phyloP scores from a whole-genome alignment of 257 asterid genomes.

The Ophiorrhiza pumila region DNA sequence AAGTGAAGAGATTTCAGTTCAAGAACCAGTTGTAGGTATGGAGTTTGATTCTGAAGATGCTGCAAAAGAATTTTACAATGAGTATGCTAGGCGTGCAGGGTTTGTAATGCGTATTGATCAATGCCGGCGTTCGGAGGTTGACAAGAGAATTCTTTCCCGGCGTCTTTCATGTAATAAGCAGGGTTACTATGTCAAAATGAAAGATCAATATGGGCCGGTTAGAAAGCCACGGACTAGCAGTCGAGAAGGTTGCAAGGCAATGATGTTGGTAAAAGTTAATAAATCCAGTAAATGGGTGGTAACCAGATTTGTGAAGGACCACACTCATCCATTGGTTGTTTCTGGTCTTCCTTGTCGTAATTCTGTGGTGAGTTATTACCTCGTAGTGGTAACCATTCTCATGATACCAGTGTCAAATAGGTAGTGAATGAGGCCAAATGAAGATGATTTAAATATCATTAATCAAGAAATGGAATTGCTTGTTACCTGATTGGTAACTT shows the following conservation, averaged over 20 bases:
- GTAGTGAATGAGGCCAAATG: not conserved
- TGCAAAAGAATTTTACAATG: conserved; percentile 44
- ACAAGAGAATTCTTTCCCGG: conserved; percentile 46
- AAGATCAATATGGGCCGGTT: conserved; percentile 29
- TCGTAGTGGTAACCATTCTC: not conserved
- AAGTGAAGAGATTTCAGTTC: conserved; percentile 22
- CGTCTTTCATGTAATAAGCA: conserved; percentile 50
- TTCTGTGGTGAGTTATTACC: conserved; percentile 23
- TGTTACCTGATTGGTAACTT: not conserved
- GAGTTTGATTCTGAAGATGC: conserved; percentile 47
- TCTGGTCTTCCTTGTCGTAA: conserved; percentile 19
- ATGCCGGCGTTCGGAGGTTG: conserved; percentile 47
- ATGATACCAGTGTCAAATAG: not conserved
- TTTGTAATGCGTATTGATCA: conserved; percentile 50
- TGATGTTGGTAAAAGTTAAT: conserved; percentile 44
- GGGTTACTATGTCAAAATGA: conserved; percentile 43
- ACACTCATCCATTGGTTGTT: conserved; percentile 31
- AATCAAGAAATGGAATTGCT: not conserved
- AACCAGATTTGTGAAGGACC: conserved; percentile 39
- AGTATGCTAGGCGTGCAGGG: conserved; percentile 42
- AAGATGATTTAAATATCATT: not conserved
- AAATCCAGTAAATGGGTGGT: conserved; percentile 42
- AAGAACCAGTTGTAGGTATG: conserved; percentile 46
- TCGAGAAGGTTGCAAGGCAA: conserved; percentile 59
- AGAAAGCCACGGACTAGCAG: conserved; percentile 39